Conservation (phyloP, 768 basidiomycete genomes). For the Kwoniella botswanensis region DNA sequence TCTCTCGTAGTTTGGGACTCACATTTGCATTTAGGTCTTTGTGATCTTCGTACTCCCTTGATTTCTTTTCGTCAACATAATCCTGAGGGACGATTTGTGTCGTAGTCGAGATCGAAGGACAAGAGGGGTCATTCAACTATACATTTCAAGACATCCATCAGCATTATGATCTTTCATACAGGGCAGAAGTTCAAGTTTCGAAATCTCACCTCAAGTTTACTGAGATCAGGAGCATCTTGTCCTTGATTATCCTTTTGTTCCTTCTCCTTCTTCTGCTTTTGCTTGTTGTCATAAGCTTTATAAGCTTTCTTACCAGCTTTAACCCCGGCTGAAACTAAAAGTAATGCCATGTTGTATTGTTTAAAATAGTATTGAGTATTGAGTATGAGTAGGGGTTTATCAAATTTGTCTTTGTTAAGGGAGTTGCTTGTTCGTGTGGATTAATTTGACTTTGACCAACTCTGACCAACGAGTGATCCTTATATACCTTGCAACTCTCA, state of each 20-base stretch:
- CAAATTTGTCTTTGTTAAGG: too few species aligned
- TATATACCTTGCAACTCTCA: neutral
- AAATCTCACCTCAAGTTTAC: neutral
- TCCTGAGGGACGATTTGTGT: constrained; percentile 1
- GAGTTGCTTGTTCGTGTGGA: too few species aligned
- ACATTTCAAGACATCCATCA: neutral
- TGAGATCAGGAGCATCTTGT: neutral
- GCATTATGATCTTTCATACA: neutral
- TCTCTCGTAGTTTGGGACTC: neutral
- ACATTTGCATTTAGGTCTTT: neutral
- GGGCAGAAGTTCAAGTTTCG: too few species aligned
- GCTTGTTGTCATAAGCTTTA: constrained; percentile 10
- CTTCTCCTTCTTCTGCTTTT: constrained; percentile 1
- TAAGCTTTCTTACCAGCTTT: constrained; percentile 6
- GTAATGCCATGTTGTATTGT: constrained; percentile 5
- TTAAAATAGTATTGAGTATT: neutral
- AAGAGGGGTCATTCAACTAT: constrained; percentile 10
- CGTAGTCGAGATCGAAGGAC: neutral
- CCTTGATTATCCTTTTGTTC: neutral
- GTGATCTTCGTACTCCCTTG: constrained; percentile 1
- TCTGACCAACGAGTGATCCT: neutral
- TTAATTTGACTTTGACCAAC: too few species aligned
- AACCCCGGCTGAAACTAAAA: neutral
- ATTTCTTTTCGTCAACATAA: constrained; percentile 4
- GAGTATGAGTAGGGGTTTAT: too few species aligned